Evolutionary conservation across 495 filamentous ascomycete genomes (phyloP), one percentile per base, ranked within the genome.

Genomic region (Tricharina praecox): DNA sequence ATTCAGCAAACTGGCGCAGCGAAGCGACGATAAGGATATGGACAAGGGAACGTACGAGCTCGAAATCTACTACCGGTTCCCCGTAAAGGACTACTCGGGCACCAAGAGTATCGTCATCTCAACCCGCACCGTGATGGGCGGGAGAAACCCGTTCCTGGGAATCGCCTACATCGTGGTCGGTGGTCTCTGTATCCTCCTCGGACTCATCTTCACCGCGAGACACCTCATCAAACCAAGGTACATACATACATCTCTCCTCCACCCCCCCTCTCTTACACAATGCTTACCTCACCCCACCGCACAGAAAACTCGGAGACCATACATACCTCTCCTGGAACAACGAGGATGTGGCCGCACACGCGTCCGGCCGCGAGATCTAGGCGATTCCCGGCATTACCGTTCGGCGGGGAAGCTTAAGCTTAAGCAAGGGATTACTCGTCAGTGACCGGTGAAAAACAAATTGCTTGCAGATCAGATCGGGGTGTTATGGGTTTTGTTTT

Each of bases 321-420:
- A 94, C 85, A 23, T 96, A 96, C 64, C 72, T 99, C 32, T 84
- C 82, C 7, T 99, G 92, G 92, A 94, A 96, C 66, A 88, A 86
- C 59, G 84, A 90, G 19, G 75, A 80, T 28, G 16, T 21, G 7
- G 7, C 10, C 5, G 39, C 20, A 4, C 39, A 43, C 23, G 39
- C 39, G 7, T 21, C 39, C 18, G 39, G 39, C 8, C 39, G 39
- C 25, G 39, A 43, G 16, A 28, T 43, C 18, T 28, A 43, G 39
- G n/a, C 16, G 13, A 39, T 5, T n/a, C n/a, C n/a, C n/a, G n/a
- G n/a, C n/a, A n/a, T n/a, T n/a, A n/a, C n/a, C n/a, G n/a, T n/a
- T n/a, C n/a, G n/a, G n/a, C n/a, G n/a, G n/a, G n/a, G n/a, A n/a
- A n/a, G n/a, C n/a, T n/a, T n/a, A n/a, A n/a, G n/a, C n/a, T n/a